Evolutionary conservation across 768 basidiomycete species (phyloP).

Genomic region (Suillus subluteus): DNA sequence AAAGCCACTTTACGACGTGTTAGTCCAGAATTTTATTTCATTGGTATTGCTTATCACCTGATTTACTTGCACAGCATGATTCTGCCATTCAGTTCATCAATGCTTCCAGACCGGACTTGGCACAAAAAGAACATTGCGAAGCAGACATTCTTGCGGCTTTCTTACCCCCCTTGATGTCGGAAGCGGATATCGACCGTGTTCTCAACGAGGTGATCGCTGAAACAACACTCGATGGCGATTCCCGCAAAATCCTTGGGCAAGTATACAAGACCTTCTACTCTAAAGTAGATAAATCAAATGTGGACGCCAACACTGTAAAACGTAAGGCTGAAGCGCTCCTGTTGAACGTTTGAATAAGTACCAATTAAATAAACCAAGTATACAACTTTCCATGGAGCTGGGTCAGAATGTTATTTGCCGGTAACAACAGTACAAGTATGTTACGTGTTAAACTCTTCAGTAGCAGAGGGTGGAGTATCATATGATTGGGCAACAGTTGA

Average conservation of each 20-base stretch:
- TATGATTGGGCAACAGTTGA: neutral
- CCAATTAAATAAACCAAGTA: slow-evolving; percentile 1
- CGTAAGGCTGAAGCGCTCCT: slow-evolving; percentile 48
- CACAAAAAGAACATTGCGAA: slow-evolving; percentile 62
- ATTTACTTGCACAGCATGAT: slow-evolving; percentile 48
- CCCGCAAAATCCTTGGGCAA: slow-evolving; percentile 41
- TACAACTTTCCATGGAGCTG: neutral
- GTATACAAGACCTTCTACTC: slow-evolving; percentile 69
- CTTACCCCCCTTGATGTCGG: slow-evolving; percentile 63
- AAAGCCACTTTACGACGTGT: slow-evolving; percentile 65
- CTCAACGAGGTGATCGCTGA: slow-evolving; percentile 45
- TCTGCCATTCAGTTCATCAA: slow-evolving; percentile 57
- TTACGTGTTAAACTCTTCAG: neutral
- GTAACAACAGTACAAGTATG: neutral
- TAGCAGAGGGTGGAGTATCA: neutral
- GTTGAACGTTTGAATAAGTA: slow-evolving; percentile 11
- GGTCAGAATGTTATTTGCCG: neutral
- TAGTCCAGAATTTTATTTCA: slow-evolving; percentile 29
- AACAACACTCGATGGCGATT: slow-evolving; percentile 21
- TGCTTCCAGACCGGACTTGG: slow-evolving; percentile 67
- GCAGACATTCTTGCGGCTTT: slow-evolving; percentile 56
- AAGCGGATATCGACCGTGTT: slow-evolving; percentile 54
- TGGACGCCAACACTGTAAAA: slow-evolving; percentile 62
- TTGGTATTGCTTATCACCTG: slow-evolving; percentile 8
- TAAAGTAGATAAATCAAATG: slow-evolving; percentile 59